A percentile compares a stretch with the other conserved stretches of the same genome.
These are phyloP conservation scores for Phytophthora sojae DNA, from an alignment of 352 stramenopile species.

Conservation along the genomic window DNA sequence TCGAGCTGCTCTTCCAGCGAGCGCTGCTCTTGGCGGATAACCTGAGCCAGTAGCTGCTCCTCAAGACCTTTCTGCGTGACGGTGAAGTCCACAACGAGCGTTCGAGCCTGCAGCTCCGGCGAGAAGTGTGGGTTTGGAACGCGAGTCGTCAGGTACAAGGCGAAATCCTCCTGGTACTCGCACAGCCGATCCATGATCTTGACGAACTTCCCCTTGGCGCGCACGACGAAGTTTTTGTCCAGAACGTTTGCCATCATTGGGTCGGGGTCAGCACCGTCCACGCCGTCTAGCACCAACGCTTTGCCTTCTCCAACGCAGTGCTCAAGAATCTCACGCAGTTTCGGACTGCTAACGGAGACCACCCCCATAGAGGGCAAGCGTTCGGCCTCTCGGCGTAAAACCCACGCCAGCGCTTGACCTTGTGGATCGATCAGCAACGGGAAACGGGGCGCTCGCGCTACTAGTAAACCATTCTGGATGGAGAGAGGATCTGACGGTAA, in stretches of 20 bases:
- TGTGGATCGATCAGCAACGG: conserved; percentile 92
- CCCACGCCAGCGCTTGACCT: conserved; percentile 90
- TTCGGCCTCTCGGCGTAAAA: conserved; percentile 73
- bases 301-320: conserved; percentile 90
- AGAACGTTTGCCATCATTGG: conserved; percentile 68
- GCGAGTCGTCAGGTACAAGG: conserved; percentile 72
- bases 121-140: conserved; percentile 77
- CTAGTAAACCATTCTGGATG: conserved; percentile 92
- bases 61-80: conserved; percentile 92
- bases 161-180: conserved; percentile 74
- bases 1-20: conserved; percentile 92
- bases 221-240: conserved; percentile 69
- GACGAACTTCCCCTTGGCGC: conserved; percentile 71
- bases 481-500: conserved; percentile 89
- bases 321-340: conserved; percentile 88
- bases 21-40: conserved; percentile 93
- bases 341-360: conserved; percentile 64
- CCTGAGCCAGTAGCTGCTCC: conserved; percentile 91
- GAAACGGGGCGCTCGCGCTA: conserved; percentile 78
- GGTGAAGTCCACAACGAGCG: conserved; percentile 91
- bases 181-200: conserved; percentile 75
- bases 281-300: conserved; percentile 81
- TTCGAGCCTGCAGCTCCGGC: conserved; percentile 71
- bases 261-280: conserved; percentile 68
- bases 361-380: conserved; percentile 68